A percentile compares a stretch with the other conserved stretches of the same genome.
phyloP scores from a whole-genome alignment of 352 stramenopile species.

The Globisporangium viniferum region DNA sequence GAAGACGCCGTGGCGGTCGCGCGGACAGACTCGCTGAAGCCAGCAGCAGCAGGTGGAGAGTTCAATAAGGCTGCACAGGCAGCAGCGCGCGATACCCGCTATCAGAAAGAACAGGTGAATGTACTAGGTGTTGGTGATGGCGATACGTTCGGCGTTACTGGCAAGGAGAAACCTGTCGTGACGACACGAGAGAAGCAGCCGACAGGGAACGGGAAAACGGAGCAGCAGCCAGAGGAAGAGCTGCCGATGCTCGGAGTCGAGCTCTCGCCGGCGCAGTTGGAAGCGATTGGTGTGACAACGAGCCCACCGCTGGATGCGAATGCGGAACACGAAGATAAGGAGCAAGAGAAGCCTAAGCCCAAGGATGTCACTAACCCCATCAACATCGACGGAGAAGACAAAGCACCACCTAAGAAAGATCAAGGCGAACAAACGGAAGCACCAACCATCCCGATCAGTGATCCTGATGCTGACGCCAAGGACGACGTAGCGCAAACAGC shows the following conservation, averaged over 20 bases:
- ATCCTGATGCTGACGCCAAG: background rate
- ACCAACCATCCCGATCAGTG: background rate
- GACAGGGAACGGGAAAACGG: background rate
- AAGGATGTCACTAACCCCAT: background rate
- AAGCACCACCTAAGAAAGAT: background rate
- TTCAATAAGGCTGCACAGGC: background rate
- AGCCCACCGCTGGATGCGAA: background rate
- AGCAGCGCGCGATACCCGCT: background rate
- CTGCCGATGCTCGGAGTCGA: slow-evolving; percentile 5
- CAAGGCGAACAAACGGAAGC: background rate
- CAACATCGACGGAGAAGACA: background rate
- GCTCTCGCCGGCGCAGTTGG: slow-evolving; percentile 14
- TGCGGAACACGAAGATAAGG: background rate
- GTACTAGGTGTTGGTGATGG: background rate
- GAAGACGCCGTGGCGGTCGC: slow-evolving; percentile 3
- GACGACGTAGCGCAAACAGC: background rate
- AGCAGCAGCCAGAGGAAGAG: background rate
- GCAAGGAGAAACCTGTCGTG: background rate
- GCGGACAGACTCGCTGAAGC: no score
- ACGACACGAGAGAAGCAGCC: background rate
- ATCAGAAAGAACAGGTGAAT: background rate
- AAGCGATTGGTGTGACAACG: slow-evolving; percentile 14
- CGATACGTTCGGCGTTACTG: background rate
- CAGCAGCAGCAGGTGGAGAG: background rate
- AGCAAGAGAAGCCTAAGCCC: background rate